These are phyloP conservation scores for Solanum phureja DNA, from an alignment of 257 asterid genomes.

Conservation along the genomic window DNA sequence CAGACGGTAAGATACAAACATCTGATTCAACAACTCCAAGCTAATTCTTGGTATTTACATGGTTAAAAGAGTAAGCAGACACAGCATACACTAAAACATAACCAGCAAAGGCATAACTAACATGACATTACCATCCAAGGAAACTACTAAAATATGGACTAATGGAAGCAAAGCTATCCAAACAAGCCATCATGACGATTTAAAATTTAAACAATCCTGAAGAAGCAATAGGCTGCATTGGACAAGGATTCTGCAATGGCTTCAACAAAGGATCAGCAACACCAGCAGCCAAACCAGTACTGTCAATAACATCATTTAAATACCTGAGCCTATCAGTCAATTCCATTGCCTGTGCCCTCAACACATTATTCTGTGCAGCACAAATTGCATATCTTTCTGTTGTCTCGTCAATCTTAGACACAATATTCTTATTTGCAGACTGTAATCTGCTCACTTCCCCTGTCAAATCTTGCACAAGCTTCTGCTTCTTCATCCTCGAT, in stretches of 20 bases:
- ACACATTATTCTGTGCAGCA: slow-evolving; percentile 45
- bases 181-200: not conserved
- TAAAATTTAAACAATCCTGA: slow-evolving; percentile 23
- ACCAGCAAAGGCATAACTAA: not conserved
- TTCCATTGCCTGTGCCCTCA: slow-evolving; percentile 50
- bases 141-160: not conserved
- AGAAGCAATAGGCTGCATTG: slow-evolving; percentile 37
- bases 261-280: slow-evolving; percentile 21
- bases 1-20: not conserved
- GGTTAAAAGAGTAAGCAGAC: not conserved
- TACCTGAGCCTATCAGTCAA: slow-evolving; percentile 40
- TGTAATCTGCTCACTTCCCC: slow-evolving; percentile 29
- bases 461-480: slow-evolving; percentile 41
- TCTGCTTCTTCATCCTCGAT: slow-evolving; percentile 31
- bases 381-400: slow-evolving; percentile 13
- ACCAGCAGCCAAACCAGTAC: slow-evolving; percentile 15
- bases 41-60: not conserved
- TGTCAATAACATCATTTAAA: slow-evolving; percentile 26
- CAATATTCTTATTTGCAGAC: slow-evolving; percentile 33
- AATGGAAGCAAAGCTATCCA: not conserved
- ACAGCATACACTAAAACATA: not conserved
- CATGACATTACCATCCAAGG: not conserved
- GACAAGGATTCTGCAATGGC: slow-evolving; percentile 53
- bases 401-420: slow-evolving; percentile 38
- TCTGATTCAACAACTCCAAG: not conserved